Percentiles rank a stretch among this genome's conserved stretches.
Conservation (phyloP, 2,329 filamentous ascomycete genomes). For the Diplodia seriata region DNA sequence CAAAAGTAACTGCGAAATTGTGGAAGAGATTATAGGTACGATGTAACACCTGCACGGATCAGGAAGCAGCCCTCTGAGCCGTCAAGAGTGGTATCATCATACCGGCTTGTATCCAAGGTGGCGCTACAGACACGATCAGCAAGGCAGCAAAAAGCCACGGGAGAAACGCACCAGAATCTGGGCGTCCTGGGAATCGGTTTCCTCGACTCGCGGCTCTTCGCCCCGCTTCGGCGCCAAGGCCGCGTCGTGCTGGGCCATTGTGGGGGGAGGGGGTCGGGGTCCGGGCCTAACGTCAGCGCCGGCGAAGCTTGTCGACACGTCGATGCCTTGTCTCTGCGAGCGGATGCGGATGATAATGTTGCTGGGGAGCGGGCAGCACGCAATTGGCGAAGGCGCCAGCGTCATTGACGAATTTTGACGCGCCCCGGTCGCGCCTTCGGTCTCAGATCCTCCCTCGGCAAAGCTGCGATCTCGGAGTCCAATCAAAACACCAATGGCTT, state of each 20-base stretch:
- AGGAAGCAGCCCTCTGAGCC: background rate
- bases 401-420: conserved; percentile 16
- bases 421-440: conserved; percentile 21
- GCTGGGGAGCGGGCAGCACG: conserved; percentile 2
- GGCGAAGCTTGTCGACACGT: background rate
- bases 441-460: background rate
- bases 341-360: background rate
- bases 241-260: conserved; percentile 1
- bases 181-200: conserved; percentile 24
- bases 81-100: background rate
- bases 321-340: background rate
- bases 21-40: conserved; percentile 30
- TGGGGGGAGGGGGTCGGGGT: conserved; percentile 1
- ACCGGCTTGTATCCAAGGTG: conserved; percentile 30
- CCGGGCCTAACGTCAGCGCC: background rate
- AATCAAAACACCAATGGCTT: background rate
- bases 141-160: background rate
- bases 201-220: conserved; percentile 2
- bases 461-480: conserved; percentile 1
- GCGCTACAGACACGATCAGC: background rate
- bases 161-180: conserved; percentile 1
- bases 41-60: conserved; percentile 17
- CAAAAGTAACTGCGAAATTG: conserved; percentile 28
- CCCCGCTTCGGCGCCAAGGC: conserved; percentile 13
- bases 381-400: background rate